A percentile compares a stretch with the other conserved stretches of the same genome.
Conservation (phyloP, 2,329 filamentous ascomycete genomes). For the Dryadomyces sulphureus region DNA sequence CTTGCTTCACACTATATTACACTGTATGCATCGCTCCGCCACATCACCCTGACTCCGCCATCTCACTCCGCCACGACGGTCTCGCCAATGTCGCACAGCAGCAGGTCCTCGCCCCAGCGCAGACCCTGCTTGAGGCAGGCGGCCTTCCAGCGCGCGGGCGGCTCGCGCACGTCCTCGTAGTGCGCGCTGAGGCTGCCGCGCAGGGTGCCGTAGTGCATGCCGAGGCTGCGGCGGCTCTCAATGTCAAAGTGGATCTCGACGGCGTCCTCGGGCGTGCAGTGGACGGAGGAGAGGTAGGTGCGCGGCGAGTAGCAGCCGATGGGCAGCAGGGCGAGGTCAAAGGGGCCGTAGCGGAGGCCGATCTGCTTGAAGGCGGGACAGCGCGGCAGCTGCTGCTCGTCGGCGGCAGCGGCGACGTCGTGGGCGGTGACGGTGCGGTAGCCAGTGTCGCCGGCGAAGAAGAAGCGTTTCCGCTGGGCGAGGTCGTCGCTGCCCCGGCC, state of each 20-base stretch:
- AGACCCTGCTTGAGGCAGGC: constrained; percentile 42
- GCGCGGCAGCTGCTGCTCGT: constrained; percentile 29
- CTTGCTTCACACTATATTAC: background rate
- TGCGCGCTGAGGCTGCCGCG: constrained; percentile 7
- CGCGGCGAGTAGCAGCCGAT: constrained; percentile 77
- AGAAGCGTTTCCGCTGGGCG: constrained; percentile 16
- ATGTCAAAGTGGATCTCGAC: constrained; percentile 84
- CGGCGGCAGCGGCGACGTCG: background rate
- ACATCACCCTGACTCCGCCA: background rate
- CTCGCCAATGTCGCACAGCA: constrained; percentile 52
- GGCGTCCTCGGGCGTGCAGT: constrained; percentile 72
- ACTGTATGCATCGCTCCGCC: background rate
- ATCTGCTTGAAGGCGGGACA: constrained; percentile 82
- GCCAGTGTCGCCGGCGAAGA: constrained; percentile 57
- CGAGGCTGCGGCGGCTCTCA: constrained; percentile 62
- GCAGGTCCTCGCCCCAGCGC: constrained; percentile 40
- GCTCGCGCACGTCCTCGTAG: constrained; percentile 50
- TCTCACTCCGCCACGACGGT: constrained; percentile 15
- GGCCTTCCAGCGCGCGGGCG: constrained; percentile 42
- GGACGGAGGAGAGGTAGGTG: constrained; percentile 59
- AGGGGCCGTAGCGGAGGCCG: constrained; percentile 63
- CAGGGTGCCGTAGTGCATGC: constrained; percentile 74
- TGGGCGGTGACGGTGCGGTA: constrained; percentile 24
- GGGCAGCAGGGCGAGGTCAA: constrained; percentile 81
- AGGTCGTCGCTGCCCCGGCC: constrained; percentile 41